Evolutionary conservation across 257 asterid species (phyloP).

Genomic region (Knoxia roxburghii): DNA sequence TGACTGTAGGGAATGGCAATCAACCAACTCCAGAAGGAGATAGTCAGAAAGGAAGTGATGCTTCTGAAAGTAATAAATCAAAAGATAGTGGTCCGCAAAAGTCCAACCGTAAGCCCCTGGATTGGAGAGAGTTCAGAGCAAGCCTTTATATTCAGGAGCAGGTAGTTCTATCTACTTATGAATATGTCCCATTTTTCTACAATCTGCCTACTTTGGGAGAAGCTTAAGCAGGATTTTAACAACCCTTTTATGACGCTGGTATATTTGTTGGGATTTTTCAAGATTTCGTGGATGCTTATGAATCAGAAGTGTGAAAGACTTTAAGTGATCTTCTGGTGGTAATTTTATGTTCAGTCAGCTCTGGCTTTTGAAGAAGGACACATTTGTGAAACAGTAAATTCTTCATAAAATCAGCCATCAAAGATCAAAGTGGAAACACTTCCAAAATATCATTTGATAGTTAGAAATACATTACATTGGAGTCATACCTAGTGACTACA

Average conservation of each 20-base stretch:
- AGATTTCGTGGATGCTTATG: neutral
- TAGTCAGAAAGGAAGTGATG: conserved; percentile 45
- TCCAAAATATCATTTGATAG: neutral
- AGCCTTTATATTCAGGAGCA: conserved; percentile 34
- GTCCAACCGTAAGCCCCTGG: conserved; percentile 50
- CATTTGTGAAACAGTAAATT: neutral
- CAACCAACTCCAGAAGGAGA: conserved; percentile 54
- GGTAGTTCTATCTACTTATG: conserved; percentile 17
- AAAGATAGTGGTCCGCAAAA: conserved; percentile 43
- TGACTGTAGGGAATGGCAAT: conserved; percentile 31
- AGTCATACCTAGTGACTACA: neutral
- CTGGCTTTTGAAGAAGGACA: neutral
- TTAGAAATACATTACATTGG: neutral
- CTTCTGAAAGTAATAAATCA: conserved; percentile 45
- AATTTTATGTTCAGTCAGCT: neutral
- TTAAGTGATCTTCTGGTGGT: neutral
- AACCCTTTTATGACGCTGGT: neutral
- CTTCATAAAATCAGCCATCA: neutral
- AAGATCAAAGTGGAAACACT: neutral
- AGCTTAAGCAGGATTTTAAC: neutral
- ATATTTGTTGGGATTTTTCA: neutral
- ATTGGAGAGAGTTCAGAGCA: conserved; percentile 61
- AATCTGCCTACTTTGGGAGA: neutral
- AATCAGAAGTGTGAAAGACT: neutral
- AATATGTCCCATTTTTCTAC: neutral